Evolutionary conservation across 169 alveolate species (phyloP), one percentile per base, ranked within the genome.

Genomic region (Cryptosporidium viatorum): DNA sequence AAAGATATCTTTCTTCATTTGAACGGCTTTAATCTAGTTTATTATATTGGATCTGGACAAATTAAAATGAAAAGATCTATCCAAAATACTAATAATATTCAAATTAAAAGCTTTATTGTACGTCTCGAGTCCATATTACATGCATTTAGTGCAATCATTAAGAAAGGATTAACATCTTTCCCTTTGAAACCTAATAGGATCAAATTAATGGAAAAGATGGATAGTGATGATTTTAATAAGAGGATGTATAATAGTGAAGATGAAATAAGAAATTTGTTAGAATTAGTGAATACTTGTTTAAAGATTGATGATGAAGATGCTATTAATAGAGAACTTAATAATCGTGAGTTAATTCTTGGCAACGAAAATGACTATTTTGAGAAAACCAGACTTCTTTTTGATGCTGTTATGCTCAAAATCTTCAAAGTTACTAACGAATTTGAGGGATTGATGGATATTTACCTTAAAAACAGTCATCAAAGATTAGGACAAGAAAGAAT

Each of bases 131-230:
- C 89, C 6, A 39, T 62, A 1, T 26, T 80, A 29, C 89, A 80
- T 62, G 89, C 89, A 7, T 80, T 80, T 62, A 80, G 89, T 62
- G 89, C 89, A 18, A 43, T 80, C 1, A 26, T 80, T 4, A 80
- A 80, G 16, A 37, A 70, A 2, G 89, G 80, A 10, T 23, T 39
- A 6, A 60, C 67, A 3, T 60, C 89, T 1, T 62, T 62, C 50
- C 33, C 59, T 12, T 14, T 52, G 2, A 23, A n/a, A 3, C 29
- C 26, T 12, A 41, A 9, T 9, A 9, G 16, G 1, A 8, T 6
- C 3, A 18, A 9, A 29, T 9, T 37, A 8, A 29, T 4, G 3
- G 45, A 48, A 16, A 33, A 10, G 5, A 43, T 55, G 67, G 35
- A 2, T 8, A 55, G 1, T 55, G 35, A 26, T n/a, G 67, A 21